phyloP scores from a whole-genome alignment of 805 yeast genomes.

The Helenozyma rhizophorensis region DNA sequence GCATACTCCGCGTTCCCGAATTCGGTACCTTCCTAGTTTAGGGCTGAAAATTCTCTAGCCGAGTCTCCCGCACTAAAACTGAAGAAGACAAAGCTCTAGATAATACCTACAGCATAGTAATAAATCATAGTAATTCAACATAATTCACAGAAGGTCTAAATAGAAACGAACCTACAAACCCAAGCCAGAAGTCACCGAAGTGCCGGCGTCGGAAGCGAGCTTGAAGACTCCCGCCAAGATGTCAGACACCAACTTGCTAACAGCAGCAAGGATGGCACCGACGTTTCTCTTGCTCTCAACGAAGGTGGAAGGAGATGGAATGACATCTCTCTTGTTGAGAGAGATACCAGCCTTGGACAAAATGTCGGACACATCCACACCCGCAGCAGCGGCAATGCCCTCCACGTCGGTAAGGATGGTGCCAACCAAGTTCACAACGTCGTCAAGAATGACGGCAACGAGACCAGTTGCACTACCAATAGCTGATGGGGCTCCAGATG shows the following conservation, averaged over 20 bases:
- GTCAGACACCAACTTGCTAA: constrained; percentile 1
- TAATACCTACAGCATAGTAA: background rate
- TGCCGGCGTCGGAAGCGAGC: constrained; percentile 3
- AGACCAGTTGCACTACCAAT: background rate
- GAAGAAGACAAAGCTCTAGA: too few relatives aligned
- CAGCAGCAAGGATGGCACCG: constrained; percentile 2
- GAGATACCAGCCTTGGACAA: constrained; percentile 1
- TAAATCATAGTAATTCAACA: background rate
- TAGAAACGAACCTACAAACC: background rate
- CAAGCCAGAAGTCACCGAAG: constrained; percentile 1
- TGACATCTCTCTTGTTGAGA: constrained; percentile 4
- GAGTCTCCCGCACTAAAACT: too few relatives aligned
- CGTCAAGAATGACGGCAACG: constrained; percentile 1
- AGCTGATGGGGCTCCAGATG: background rate
- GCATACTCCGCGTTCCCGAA: too few relatives aligned
- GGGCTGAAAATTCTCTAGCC: too few relatives aligned
- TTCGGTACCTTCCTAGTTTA: too few relatives aligned
- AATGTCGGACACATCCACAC: constrained; percentile 3
- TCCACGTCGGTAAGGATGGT: constrained; percentile 6
- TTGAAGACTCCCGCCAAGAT: constrained; percentile 3
- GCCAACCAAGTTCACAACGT: constrained; percentile 3
- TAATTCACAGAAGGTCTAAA: background rate
- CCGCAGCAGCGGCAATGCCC: constrained; percentile 7
- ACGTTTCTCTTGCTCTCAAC: constrained; percentile 1
- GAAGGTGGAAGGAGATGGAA: background rate